Evolutionary conservation across 208 protist genomes (phyloP).

Genomic region (Lotmaria passim): DNA sequence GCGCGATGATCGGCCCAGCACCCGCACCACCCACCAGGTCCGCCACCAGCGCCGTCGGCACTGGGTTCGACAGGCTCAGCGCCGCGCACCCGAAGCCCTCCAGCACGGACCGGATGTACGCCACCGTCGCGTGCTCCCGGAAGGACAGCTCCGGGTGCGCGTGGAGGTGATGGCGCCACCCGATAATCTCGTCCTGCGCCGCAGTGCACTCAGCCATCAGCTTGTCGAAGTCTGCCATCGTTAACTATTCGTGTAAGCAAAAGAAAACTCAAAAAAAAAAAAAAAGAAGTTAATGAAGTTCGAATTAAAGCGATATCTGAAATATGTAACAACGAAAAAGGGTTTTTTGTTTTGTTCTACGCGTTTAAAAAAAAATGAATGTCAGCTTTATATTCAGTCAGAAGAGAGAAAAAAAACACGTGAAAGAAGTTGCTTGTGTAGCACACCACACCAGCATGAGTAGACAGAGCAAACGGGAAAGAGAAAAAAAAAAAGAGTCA

Average conservation of each 20-base stretch:
- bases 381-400: no score
- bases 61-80: conserved; percentile 46
- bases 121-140: conserved; percentile 54
- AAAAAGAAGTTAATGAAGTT: neutral
- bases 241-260: no score
- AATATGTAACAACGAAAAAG: no score
- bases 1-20: conserved; percentile 60
- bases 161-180: conserved; percentile 48
- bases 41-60: conserved; percentile 55
- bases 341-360: no score
- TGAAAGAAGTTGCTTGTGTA: no score
- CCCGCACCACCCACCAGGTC: conserved; percentile 58
- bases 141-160: conserved; percentile 49
- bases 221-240: conserved; percentile 23
- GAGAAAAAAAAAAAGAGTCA: no score
- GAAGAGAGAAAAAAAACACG: no score
- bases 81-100: conserved; percentile 34
- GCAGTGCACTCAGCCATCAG: conserved; percentile 31
- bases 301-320: no score
- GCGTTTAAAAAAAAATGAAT: no score
- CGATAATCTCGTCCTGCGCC: conserved; percentile 24
- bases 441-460: no score
- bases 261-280: neutral
- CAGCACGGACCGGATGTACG: conserved; percentile 45
- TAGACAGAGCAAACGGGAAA: no score